These are phyloP conservation scores for Pugionium cornutum DNA, from an alignment of 345 rosid genomes.

Conservation along the genomic window DNA sequence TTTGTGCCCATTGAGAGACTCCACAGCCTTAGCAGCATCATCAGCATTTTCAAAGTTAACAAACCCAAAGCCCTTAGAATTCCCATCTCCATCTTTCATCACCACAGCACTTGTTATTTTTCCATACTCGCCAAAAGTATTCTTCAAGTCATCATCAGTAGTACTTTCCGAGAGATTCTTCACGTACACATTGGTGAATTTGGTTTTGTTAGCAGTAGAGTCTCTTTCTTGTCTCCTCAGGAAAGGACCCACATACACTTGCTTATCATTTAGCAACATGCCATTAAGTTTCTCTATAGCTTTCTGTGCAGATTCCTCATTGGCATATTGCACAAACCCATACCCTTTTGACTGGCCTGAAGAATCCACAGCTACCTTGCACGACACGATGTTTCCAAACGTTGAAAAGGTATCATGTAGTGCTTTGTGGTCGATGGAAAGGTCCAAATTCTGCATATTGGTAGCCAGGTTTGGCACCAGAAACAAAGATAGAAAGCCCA, in stretches of 20 bases:
- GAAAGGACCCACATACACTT: constrained; percentile 93
- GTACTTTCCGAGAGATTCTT: constrained; percentile 75
- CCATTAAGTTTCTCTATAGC: constrained; percentile 89
- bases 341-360: constrained; percentile 91
- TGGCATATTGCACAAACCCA: constrained; percentile 90
- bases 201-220: constrained; percentile 42
- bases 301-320: constrained; percentile 73
- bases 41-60: constrained; percentile 84
- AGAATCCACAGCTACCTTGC: constrained; percentile 89
- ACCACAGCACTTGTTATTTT: constrained; percentile 84
- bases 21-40: constrained; percentile 87
- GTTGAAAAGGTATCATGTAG: constrained; percentile 79
- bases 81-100: constrained; percentile 84
- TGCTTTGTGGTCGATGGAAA: constrained; percentile 87
- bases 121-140: constrained; percentile 74
- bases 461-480: constrained; percentile 11
- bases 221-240: constrained; percentile 93
- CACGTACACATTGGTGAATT: constrained; percentile 84
- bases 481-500: background rate
- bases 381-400: constrained; percentile 87
- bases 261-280: constrained; percentile 94
- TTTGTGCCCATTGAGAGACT: constrained; percentile 74
- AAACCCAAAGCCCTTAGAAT: constrained; percentile 88
- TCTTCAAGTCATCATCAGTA: constrained; percentile 74
- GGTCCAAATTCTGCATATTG: constrained; percentile 72